Evolutionary conservation across 495 filamentous ascomycete species (phyloP).

Genomic region (Clavariopsis aquatica): DNA sequence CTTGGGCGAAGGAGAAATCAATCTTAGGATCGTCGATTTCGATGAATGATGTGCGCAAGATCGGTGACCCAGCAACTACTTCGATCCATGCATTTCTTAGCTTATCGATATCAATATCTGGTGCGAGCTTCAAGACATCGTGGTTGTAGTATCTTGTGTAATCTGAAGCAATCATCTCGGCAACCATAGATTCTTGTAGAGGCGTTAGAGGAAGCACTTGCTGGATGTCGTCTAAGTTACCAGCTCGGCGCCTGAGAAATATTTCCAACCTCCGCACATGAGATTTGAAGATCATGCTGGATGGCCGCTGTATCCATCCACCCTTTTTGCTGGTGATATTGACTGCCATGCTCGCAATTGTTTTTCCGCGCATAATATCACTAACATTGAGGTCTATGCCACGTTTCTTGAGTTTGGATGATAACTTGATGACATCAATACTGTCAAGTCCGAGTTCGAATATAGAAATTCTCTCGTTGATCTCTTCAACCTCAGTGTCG

Average conservation of each 20-base stretch:
- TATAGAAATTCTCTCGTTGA: conserved; percentile 59
- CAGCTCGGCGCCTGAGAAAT: conserved; percentile 6
- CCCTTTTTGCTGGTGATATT: conserved; percentile 21
- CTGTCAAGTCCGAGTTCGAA: conserved; percentile 69
- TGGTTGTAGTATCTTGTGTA: conserved; percentile 78
- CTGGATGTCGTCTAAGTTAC: conserved; percentile 49
- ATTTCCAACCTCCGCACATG: conserved; percentile 42
- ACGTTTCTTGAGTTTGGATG: conserved; percentile 60
- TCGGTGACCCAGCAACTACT: conserved; percentile 61
- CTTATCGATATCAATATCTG: conserved; percentile 51
- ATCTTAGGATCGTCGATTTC: conserved; percentile 60
- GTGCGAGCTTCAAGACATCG: conserved; percentile 60
- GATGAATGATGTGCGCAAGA: conserved; percentile 73
- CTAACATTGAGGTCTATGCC: conserved; percentile 65
- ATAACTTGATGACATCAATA: conserved; percentile 68
- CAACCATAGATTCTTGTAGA: conserved; percentile 80
- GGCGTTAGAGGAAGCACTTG: conserved; percentile 65
- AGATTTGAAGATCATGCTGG: conserved; percentile 23
- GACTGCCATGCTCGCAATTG: conserved; percentile 56
- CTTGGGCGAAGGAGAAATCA: conserved; percentile 62
- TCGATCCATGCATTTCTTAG: conserved; percentile 62
- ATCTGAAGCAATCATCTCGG: conserved; percentile 67
- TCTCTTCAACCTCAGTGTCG: conserved; percentile 49
- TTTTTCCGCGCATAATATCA: conserved; percentile 67
- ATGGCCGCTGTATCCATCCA: not conserved